These are phyloP conservation scores for Austroboletus eburneus DNA, from an alignment of 768 basidiomycete species.

Conservation along the genomic window DNA sequence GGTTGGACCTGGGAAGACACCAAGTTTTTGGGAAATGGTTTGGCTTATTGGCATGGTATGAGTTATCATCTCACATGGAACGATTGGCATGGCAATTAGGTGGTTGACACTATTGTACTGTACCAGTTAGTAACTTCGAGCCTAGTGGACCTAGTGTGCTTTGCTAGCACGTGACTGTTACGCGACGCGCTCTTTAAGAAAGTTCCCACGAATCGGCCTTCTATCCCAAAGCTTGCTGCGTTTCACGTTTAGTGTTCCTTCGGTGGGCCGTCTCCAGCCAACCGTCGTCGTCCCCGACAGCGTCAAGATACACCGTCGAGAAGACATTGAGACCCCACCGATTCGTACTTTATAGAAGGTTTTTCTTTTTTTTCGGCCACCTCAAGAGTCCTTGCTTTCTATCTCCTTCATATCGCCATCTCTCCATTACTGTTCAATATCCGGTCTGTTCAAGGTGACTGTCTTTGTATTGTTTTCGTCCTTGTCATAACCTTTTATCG, in stretches of 20 bases:
- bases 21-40: background rate
- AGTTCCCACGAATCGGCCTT: slow-evolving; percentile 28
- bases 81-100: background rate
- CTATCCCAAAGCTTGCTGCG: slow-evolving; percentile 22
- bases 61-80: too few species aligned
- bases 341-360: slow-evolving; percentile 13
- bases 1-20: background rate
- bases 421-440: slow-evolving; percentile 11
- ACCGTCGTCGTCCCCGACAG: slow-evolving; percentile 11
- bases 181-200: slow-evolving; percentile 37
- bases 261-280: slow-evolving; percentile 11
- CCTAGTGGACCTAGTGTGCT: too few species aligned
- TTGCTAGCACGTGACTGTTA: slow-evolving; percentile 34
- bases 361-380: slow-evolving; percentile 21
- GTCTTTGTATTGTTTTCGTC: background rate
- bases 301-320: slow-evolving; percentile 12
- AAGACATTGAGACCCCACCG: slow-evolving; percentile 3
- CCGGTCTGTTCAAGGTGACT: slow-evolving; percentile 21
- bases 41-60: background rate
- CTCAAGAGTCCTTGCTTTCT: slow-evolving; percentile 14
- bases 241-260: slow-evolving; percentile 28
- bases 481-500: slow-evolving; percentile 1
- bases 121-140: background rate
- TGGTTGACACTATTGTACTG: background rate
- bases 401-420: slow-evolving; percentile 27